These are phyloP conservation scores for Colletotrichum sp. DNA, from an alignment of 2,329 filamentous ascomycete species.

Conservation along the genomic window DNA sequence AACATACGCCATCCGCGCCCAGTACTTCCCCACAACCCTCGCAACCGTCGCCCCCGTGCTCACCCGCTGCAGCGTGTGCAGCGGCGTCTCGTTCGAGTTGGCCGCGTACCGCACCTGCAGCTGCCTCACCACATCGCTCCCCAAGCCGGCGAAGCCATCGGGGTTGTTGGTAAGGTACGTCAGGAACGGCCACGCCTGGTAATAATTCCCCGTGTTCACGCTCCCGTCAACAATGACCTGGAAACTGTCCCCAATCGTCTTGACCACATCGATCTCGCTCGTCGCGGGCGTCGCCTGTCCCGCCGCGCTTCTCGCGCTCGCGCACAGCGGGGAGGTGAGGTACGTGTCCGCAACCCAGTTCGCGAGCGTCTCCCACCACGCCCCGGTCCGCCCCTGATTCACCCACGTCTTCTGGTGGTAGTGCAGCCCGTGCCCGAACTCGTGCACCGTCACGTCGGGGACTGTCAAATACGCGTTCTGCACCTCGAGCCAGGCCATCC, in stretches of 20 bases:
- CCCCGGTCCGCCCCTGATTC: constrained; percentile 48
- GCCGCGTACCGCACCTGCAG: constrained; percentile 46
- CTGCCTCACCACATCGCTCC: constrained; percentile 44
- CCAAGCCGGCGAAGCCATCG: constrained; percentile 45
- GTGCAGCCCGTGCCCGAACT: constrained; percentile 55
- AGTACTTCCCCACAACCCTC: constrained; percentile 53
- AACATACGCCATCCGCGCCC: constrained; percentile 58
- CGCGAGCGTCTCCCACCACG: constrained; percentile 58
- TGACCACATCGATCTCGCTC: constrained; percentile 44
- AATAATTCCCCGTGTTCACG: constrained; percentile 48
- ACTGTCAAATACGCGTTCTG: constrained; percentile 41
- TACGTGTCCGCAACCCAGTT: constrained; percentile 56
- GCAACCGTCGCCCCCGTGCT: constrained; percentile 35
- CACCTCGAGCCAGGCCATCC: constrained; percentile 49
- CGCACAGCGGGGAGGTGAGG: constrained; percentile 48
- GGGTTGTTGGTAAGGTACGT: constrained; percentile 53
- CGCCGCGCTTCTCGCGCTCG: constrained; percentile 35
- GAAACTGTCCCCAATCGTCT: constrained; percentile 49
- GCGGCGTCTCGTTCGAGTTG: constrained; percentile 53
- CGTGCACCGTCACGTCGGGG: constrained; percentile 49
- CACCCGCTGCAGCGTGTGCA: constrained; percentile 49
- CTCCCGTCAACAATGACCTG: constrained; percentile 54
- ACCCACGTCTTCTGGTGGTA: constrained; percentile 50
- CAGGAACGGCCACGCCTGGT: constrained; percentile 57
- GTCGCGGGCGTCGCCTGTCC: constrained; percentile 28